Percentiles rank a stretch among this genome's conserved stretches.
These are phyloP conservation scores for Sporothrix inflata DNA, from an alignment of 2,329 filamentous ascomycete genomes.

Conservation along the genomic window DNA sequence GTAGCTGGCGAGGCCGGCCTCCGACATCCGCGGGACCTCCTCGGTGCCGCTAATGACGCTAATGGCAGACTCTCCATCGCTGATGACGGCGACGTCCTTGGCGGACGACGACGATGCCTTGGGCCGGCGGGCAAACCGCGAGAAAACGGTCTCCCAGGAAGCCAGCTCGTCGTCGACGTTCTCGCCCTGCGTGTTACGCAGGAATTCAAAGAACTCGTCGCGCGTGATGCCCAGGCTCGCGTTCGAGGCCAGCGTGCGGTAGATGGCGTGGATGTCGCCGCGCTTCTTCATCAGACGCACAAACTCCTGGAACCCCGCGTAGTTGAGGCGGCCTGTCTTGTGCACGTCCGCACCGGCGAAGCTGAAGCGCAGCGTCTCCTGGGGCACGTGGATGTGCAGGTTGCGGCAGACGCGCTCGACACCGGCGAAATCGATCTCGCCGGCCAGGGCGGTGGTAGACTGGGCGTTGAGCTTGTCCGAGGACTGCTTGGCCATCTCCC, in stretches of 20 bases:
- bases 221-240: slow-evolving; percentile 68
- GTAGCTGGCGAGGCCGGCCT: slow-evolving; percentile 77
- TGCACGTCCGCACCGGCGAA: slow-evolving; percentile 74
- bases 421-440: slow-evolving; percentile 74
- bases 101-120: slow-evolving; percentile 37
- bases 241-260: slow-evolving; percentile 62
- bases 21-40: slow-evolving; percentile 67
- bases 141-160: slow-evolving; percentile 74
- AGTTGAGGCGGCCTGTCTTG: slow-evolving; percentile 69
- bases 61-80: slow-evolving; percentile 10
- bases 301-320: slow-evolving; percentile 80
- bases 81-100: slow-evolving; percentile 37
- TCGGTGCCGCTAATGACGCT: slow-evolving; percentile 28
- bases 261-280: slow-evolving; percentile 77
- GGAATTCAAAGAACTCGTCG: slow-evolving; percentile 74
- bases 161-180: slow-evolving; percentile 68
- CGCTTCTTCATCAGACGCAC: slow-evolving; percentile 81
- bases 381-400: slow-evolving; percentile 88
- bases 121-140: slow-evolving; percentile 66
- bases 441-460: slow-evolving; percentile 58
- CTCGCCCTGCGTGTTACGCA: slow-evolving; percentile 74
- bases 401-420: slow-evolving; percentile 85
- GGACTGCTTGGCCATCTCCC: slow-evolving; percentile 72
- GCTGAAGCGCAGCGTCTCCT: slow-evolving; percentile 70
- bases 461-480: slow-evolving; percentile 45